These are phyloP conservation scores for Cystobasidium tubakii DNA, from an alignment of 768 basidiomycete genomes.

Conservation along the genomic window DNA sequence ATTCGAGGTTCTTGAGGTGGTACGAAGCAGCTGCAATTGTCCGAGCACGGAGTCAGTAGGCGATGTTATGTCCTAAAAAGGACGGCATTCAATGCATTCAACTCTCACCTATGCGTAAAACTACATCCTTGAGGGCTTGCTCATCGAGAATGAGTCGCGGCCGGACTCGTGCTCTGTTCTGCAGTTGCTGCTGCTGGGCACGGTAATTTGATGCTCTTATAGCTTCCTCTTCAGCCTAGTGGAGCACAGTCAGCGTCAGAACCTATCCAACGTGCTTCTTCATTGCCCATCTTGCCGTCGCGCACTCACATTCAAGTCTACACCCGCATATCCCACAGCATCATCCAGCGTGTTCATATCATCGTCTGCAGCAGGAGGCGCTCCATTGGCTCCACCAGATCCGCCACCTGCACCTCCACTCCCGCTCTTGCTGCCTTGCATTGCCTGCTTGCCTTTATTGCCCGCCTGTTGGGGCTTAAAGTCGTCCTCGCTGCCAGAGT, in stretches of 20 bases:
- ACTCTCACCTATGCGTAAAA: conserved; percentile 33
- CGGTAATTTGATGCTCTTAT: conserved; percentile 19
- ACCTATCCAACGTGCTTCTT: too few species aligned
- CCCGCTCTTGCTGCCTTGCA: conserved; percentile 7
- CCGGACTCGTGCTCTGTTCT: conserved; percentile 9
- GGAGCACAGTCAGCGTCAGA: neutral
- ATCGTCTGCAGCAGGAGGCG: conserved; percentile 1
- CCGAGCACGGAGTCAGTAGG: too few species aligned
- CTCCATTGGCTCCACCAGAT: conserved; percentile 16
- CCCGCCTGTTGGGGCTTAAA: conserved; percentile 4
- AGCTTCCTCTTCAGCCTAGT: conserved; percentile 38
- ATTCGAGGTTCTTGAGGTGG: conserved; percentile 33
- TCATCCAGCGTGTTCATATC: conserved; percentile 36
- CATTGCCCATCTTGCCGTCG: neutral
- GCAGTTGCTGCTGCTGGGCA: conserved; percentile 19
- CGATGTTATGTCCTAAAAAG: too few species aligned
- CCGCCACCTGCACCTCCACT: neutral
- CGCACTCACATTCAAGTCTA: conserved; percentile 33
- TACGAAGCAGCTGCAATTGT: conserved; percentile 22
- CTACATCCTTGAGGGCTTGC: conserved; percentile 24
- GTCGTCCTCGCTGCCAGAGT: conserved; percentile 17
- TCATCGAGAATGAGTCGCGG: conserved; percentile 29
- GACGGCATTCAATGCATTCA: too few species aligned
- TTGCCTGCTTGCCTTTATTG: conserved; percentile 5
- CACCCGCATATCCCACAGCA: conserved; percentile 28